Base-by-base conservation (phyloP, 345 rosid genomes). In the Microthlaspi erraticum region DNA sequence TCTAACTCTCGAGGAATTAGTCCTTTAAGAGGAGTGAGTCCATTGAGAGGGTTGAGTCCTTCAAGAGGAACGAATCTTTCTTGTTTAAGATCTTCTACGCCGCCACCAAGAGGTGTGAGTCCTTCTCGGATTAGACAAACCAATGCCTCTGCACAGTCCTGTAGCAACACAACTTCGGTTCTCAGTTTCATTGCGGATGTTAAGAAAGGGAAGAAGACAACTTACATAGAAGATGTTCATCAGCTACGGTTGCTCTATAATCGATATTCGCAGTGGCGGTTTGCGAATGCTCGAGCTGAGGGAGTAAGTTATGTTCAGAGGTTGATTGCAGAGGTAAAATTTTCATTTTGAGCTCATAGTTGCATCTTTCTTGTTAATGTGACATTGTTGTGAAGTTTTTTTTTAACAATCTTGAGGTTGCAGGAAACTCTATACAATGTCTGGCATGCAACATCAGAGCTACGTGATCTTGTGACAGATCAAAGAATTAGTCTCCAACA, bases 111-210 rank as follows among this genome's bases (percentile, higher is more conserved):
- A 81, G 96, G 91, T 51, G 76, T 80, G 31, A 90, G 95, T 61
- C 98, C 96, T 58, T 85, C 93, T 44, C 77, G 89, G 75, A 74
- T 79, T 71, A 86, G 97, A 81, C 51, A 90, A 61, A 67, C 87
- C 33, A 75, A 64, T 59, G 51, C 78, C 36, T 66, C 84, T 61
- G 41, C 83, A 66, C 92, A 87, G 76, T 71, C 88, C n/a, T 78
- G 46, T 70, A 77, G 48, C 82, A 67, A 2, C 31, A 10, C 93
- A 49, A 78, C 84, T 58, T 88, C 97, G 10, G 97, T 89, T 50
- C 92, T 93, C 12, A 91, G 93, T 82, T 91, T 91, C 80, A 78
- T 89, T 19, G 91, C 83, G 0, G 97, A 93, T 76, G 81, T 89
- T 38, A 87, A 85, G 55, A 93, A 76, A 68, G 96, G 94, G 19